Conservation (phyloP, 208 protist species). For the Trypanosomatidae sp. region DNA sequence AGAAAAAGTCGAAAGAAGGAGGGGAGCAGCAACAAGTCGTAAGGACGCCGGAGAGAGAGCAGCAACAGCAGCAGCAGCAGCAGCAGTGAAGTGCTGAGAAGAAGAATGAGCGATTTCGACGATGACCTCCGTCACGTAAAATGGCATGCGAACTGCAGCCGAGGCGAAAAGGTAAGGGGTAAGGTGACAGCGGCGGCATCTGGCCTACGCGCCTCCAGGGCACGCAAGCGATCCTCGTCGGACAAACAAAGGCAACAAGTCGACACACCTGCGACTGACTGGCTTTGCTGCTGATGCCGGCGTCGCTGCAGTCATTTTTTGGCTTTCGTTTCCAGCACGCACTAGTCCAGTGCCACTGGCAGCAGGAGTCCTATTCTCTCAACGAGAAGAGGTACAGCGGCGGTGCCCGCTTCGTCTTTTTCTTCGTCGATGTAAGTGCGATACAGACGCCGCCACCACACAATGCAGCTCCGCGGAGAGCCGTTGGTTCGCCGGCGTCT, state of each 20-base stretch:
- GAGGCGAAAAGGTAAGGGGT: not conserved
- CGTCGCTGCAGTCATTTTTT: not conserved
- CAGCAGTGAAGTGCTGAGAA: not conserved
- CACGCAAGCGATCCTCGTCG: not conserved
- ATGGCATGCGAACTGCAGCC: not conserved
- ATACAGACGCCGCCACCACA: not conserved
- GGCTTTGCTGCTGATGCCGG: not conserved
- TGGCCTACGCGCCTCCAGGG: not conserved
- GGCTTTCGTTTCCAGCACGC: not conserved
- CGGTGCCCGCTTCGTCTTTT: not conserved
- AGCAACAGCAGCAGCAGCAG: too few species aligned
- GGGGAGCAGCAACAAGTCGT: not conserved
- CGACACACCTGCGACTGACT: not conserved
- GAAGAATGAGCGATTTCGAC: not conserved
- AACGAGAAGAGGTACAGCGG: not conserved
- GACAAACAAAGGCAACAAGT: not conserved
- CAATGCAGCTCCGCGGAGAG: not conserved
- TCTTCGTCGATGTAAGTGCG: not conserved
- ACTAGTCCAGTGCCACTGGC: not conserved
- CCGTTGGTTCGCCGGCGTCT: not conserved
- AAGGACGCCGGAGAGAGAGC: conserved; percentile 3
- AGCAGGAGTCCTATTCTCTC: not conserved
- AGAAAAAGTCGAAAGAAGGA: not conserved
- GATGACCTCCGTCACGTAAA: not conserved
- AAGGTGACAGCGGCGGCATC: not conserved